These are phyloP conservation scores for Gigaspora rosea DNA, from an alignment of 192 early-diverging fungal species.

Conservation along the genomic window DNA sequence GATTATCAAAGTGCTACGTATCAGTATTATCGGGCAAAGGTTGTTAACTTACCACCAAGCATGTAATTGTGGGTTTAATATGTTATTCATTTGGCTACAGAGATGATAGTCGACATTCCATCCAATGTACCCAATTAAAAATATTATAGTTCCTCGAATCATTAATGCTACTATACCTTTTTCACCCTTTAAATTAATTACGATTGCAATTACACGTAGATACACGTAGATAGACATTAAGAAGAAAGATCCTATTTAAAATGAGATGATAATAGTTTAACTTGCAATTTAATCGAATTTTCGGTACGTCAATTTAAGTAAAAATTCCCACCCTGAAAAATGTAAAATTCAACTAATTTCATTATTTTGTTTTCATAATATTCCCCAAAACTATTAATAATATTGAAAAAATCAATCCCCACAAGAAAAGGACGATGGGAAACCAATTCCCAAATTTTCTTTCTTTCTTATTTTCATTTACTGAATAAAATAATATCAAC, in stretches of 20 bases:
- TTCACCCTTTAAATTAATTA: slow-evolving; percentile 15
- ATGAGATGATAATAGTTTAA: no score
- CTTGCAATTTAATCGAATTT: no score
- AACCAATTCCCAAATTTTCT: slow-evolving; percentile 41
- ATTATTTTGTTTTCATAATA: slow-evolving; percentile 13
- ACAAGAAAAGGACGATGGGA: slow-evolving; percentile 39
- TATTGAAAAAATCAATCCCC: no score
- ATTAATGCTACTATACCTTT: slow-evolving; percentile 3
- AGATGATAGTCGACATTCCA: slow-evolving; percentile 12
- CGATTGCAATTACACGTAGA: background rate
- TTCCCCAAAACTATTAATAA: slow-evolving; percentile 36
- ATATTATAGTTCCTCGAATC: slow-evolving; percentile 8
- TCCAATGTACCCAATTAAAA: slow-evolving; percentile 12
- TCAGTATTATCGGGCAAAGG: background rate
- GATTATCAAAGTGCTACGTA: background rate
- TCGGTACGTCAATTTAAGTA: no score
- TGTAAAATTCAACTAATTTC: slow-evolving; percentile 14
- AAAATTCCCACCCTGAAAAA: slow-evolving; percentile 10
- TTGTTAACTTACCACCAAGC: no score
- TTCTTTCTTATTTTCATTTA: slow-evolving; percentile 37
- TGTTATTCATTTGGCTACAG: background rate
- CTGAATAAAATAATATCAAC: slow-evolving; percentile 38
- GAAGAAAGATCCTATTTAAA: no score
- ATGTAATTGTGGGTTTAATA: background rate
- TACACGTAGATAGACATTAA: slow-evolving; percentile 6